phyloP scores from a whole-genome alignment of 164 flowering plant species.

The Berberis thunbergii region DNA sequence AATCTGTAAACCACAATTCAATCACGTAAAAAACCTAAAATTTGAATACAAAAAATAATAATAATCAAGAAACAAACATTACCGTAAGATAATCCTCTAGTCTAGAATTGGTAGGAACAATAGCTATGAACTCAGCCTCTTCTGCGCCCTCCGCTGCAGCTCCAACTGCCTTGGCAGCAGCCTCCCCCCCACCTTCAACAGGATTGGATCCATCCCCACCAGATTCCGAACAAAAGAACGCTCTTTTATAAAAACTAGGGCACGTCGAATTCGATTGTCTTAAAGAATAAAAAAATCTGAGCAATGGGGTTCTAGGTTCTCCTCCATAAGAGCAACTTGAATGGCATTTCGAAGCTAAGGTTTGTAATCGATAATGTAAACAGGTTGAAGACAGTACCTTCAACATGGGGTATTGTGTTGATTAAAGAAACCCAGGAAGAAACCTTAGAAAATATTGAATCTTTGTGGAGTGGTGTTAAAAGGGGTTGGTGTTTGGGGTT shows the following conservation, averaged over 20 bases:
- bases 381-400: neutral
- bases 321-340: neutral
- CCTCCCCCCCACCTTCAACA: conserved; percentile 25
- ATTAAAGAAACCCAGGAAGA: too few species aligned
- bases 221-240: conserved; percentile 69
- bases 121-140: conserved; percentile 38
- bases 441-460: neutral
- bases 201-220: conserved; percentile 33
- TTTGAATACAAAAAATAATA: neutral
- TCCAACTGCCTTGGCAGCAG: conserved; percentile 10
- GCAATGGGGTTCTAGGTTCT: neutral
- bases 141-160: conserved; percentile 19
- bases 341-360: neutral
- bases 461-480: neutral
- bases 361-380: neutral
- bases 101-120: conserved; percentile 55
- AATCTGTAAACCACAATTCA: neutral
- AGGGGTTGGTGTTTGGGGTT: neutral
- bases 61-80: conserved; percentile 1
- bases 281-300: neutral
- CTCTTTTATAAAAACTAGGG: conserved; percentile 24
- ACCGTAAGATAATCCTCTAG: conserved; percentile 84
- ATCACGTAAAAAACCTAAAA: neutral
- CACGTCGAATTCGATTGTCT: neutral
- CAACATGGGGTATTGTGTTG: neutral